Evolutionary conservation across 345 rosid genomes (phyloP).

Genomic region (Kernera saxatilis): DNA sequence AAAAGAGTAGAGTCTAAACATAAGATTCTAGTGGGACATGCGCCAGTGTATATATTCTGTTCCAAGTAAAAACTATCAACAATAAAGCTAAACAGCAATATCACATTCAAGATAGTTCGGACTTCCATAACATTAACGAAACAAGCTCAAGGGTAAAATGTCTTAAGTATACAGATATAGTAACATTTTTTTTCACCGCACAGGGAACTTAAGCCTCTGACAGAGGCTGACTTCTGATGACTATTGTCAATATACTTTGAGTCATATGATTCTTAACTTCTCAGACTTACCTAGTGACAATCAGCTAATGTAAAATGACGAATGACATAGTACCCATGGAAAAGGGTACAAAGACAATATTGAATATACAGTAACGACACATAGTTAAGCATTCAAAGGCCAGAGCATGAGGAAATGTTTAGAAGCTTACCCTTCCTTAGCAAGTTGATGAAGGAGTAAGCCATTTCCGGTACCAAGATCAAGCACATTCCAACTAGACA

Average conservation of each 20-base stretch:
- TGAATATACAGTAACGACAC: background rate
- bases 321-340: background rate
- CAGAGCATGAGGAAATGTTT: constrained; percentile 33
- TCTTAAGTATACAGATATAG: background rate
- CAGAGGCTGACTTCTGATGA: background rate
- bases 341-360: background rate
- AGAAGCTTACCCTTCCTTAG: constrained; percentile 79
- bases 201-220: background rate
- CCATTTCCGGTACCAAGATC: constrained; percentile 98
- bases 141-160: background rate
- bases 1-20: background rate
- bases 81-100: background rate
- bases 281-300: background rate
- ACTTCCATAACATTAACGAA: background rate
- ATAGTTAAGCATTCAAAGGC: constrained; percentile 10
- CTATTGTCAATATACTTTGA: background rate
- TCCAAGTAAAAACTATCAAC: background rate
- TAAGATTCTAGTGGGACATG: background rate
- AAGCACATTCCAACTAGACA: constrained; percentile 86
- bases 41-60: background rate
- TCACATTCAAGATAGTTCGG: background rate
- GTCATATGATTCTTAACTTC: background rate
- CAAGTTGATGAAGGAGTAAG: constrained; percentile 89
- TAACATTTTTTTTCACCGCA: background rate
- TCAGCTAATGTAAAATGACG: background rate